Evolutionary conservation across 495 filamentous ascomycete species (phyloP), one percentile per base, ranked within the genome.

Genomic region (Penicillium silybi): DNA sequence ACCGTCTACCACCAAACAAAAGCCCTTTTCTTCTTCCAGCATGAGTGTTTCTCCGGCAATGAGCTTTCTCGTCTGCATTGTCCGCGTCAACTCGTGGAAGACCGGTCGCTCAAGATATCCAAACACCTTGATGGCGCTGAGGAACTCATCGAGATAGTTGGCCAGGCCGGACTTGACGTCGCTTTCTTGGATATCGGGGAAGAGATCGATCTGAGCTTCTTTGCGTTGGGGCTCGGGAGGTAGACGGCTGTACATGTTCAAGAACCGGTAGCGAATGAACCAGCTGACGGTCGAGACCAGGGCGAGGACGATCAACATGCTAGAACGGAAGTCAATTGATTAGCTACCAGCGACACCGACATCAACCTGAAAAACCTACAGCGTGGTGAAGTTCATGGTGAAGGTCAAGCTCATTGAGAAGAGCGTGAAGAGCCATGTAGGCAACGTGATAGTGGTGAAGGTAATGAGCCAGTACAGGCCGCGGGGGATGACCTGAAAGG

Each of bases 61-160:
- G 38, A 98, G 73, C 72, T 96, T 97, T 60, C 89, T 77, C 5
- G 93, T 97, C 72, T 97, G 93, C 93, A 98, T 97, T 26, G 90
- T 96, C 53, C 93, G 81, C 2, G 93, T 97, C 58, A 98, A 80
- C 67, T 98, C 93, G 65, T 98, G 93, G 65, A 97, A 98, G 13
- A 98, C 93, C 2, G 92, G 90, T 17, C 93, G 81, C 66, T 98
- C 93, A 40, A 98, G 78, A 65, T 97, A 98, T 2, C 93, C 93
- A 73, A 98, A 98, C 39, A 98, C 92, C 64, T 97, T 97, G 66
- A 98, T 97, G n/a, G 93, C 93, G 68, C 90, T 96, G 13, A 98
- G 76, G 57, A 97, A 98, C 70, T 98, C 95, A 67, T 98, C 93
- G 11, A 98, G 79, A 68, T 98, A 98, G 65, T 89, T 97, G 18